Evolutionary conservation across 208 protist genomes (phyloP), one percentile per base, ranked within the genome.

Genomic region (Novymonas esmeraldas): DNA sequence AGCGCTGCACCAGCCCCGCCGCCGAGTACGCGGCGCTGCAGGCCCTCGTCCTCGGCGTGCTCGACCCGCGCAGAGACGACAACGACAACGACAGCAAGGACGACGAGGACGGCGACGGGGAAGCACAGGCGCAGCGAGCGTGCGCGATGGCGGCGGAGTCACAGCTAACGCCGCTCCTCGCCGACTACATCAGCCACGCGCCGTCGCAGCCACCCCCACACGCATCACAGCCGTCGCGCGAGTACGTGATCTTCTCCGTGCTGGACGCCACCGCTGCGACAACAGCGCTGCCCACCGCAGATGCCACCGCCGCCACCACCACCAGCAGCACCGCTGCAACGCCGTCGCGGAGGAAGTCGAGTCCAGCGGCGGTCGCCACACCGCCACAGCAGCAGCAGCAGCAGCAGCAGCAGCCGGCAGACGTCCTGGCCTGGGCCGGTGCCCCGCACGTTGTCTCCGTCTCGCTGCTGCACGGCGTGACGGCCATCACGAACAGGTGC

Each of bases 1-100:
- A 95, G 78, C 79, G 82, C 10, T 56, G 74, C 46, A 83, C 64
- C 13, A 90, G 82, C 41, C 81, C 85, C 24, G 86, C 90, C 9
- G 70, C 85, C 7, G 81, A 88, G 73, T 58, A 78, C 33, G 87
- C 81, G 26, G 82, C 87, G 1, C 73, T 95, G 46, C 76, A 84
- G 39, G 70, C 78, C 24, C 76, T 95, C 4, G 81, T 93, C 26
- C 84, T 86, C 64, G 87, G 82, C 2, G 44, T 72, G 50, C 31
- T 61, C 2, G 55, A 49, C 14, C 39, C 66, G 22, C 44, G 24
- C 22, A 0, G 6, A 58, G 64, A n/a, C 6, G 66, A 58, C n/a
- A 31, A n/a, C 18, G 55, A 68, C n/a, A 51, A 29, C 2, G 16
- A 39, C 7, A 48, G 67, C 11, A 22, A 13, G 26, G 56, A 61